Percentiles rank a stretch among this genome's conserved stretches.
phyloP scores from a whole-genome alignment of 179 eudicot genomes.

The Silene vulgaris region DNA sequence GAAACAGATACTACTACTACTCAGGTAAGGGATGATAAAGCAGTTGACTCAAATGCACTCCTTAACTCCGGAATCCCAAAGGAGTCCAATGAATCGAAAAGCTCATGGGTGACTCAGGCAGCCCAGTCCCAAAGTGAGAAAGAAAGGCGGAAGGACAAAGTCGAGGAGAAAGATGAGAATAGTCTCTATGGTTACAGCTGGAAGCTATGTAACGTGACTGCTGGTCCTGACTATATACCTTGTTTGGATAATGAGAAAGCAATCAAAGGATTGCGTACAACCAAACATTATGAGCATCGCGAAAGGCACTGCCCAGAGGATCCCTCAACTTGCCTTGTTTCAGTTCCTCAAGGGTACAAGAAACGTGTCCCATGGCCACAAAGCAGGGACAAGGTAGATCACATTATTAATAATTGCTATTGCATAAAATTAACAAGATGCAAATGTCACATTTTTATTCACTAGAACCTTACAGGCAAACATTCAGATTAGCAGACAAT shows the following conservation, averaged over 20 bases:
- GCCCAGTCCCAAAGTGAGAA: slow-evolving; percentile 48
- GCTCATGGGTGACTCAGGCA: slow-evolving; percentile 71
- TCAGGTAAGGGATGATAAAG: slow-evolving; percentile 26
- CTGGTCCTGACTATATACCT: slow-evolving; percentile 72
- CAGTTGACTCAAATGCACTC: slow-evolving; percentile 23
- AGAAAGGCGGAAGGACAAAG: slow-evolving; percentile 27
- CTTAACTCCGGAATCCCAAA: slow-evolving; percentile 55
- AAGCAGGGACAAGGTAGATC: slow-evolving; percentile 66
- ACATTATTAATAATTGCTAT: background rate
- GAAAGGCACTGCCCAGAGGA: slow-evolving; percentile 86
- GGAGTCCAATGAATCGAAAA: slow-evolving; percentile 63
- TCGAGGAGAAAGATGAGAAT: slow-evolving; percentile 34
- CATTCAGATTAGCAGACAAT: background rate
- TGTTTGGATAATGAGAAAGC: slow-evolving; percentile 75
- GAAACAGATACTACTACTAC: slow-evolving; percentile 9
- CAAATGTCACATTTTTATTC: background rate
- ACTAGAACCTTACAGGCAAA: background rate
- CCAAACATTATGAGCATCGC: slow-evolving; percentile 64
- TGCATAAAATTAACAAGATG: background rate
- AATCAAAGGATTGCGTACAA: slow-evolving; percentile 36
- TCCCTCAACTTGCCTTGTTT: slow-evolving; percentile 56
- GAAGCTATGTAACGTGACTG: slow-evolving; percentile 67
- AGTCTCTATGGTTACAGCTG: slow-evolving; percentile 46
- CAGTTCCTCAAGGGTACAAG: slow-evolving; percentile 59
- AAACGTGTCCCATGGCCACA: slow-evolving; percentile 57